Evolutionary conservation across 495 filamentous ascomycete genomes (phyloP).

Genomic region (Bombardia bombarda): DNA sequence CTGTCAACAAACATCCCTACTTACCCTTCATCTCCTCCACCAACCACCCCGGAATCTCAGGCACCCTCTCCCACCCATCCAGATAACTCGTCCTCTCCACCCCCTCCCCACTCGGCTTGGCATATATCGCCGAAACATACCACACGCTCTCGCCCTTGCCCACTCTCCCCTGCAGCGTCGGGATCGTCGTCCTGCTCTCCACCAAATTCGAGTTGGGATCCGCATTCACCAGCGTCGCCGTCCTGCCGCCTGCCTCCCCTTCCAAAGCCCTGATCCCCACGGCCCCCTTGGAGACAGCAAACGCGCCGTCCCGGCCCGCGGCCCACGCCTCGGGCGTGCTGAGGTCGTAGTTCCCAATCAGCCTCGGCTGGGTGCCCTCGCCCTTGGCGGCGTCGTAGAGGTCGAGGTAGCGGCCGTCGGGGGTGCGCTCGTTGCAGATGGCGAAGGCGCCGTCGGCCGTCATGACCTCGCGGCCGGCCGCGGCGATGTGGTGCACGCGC

Average conservation of each 20-base stretch:
- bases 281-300: conserved; percentile 56
- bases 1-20: too few species aligned
- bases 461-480: conserved; percentile 47
- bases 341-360: conserved; percentile 51
- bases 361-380: conserved; percentile 42
- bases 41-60: conserved; percentile 49
- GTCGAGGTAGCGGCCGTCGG: conserved; percentile 51
- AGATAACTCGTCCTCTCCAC: conserved; percentile 32
- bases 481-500: conserved; percentile 52
- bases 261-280: conserved; percentile 61
- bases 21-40: conserved; percentile 40
- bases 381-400: conserved; percentile 33
- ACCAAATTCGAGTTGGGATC: conserved; percentile 75
- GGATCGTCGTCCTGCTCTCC: conserved; percentile 60
- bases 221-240: conserved; percentile 56
- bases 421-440: conserved; percentile 52
- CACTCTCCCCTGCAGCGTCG: conserved; percentile 50
- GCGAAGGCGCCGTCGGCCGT: conserved; percentile 66
- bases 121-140: conserved; percentile 45
- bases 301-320: conserved; percentile 41
- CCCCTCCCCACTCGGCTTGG: conserved; percentile 36
- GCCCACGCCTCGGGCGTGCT: conserved; percentile 49
- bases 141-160: conserved; percentile 36
- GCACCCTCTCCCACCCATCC: conserved; percentile 47
- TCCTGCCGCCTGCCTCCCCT: conserved; percentile 22